These are phyloP conservation scores for Mentha longifolia DNA, from an alignment of 257 asterid species.

Conservation along the genomic window DNA sequence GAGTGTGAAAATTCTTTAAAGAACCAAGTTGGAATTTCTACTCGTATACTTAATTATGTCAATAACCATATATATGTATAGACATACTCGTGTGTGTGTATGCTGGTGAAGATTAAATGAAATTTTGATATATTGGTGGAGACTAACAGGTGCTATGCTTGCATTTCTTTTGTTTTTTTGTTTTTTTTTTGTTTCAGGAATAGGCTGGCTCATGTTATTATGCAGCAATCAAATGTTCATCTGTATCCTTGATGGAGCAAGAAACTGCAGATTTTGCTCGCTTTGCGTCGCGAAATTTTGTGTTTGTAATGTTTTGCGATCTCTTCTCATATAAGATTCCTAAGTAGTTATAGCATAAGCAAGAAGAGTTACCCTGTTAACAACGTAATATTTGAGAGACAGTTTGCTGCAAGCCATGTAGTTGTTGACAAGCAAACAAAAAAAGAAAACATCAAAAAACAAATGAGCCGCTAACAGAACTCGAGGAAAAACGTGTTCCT, in stretches of 20 bases:
- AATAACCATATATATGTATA: not conserved
- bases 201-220: slow-evolving; percentile 32
- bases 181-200: slow-evolving; percentile 45
- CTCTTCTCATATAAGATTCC: not conserved
- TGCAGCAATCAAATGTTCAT: not conserved
- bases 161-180: too few relatives aligned
- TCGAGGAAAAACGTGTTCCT: slow-evolving; percentile 7
- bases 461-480: not conserved
- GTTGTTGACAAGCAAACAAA: slow-evolving; percentile 6
- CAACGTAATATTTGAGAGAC: slow-evolving; percentile 13
- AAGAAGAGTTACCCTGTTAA: slow-evolving; percentile 15
- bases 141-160: slow-evolving; percentile 12
- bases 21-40: not conserved
- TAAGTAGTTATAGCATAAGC: not conserved
- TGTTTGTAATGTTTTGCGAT: slow-evolving; percentile 26
- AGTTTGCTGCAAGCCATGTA: slow-evolving; percentile 3
- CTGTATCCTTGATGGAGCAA: slow-evolving; percentile 26
- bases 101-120: not conserved
- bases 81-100: not conserved
- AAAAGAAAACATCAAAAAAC: too few relatives aligned
- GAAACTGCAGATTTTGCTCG: not conserved
- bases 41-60: not conserved
- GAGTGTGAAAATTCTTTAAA: not conserved
- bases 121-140: not conserved
- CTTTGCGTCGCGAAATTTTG: slow-evolving; percentile 5